Evolutionary conservation across 129 eudicot species (phyloP), one percentile per base, ranked within the genome.

Genomic region (Lactuca sativa): DNA sequence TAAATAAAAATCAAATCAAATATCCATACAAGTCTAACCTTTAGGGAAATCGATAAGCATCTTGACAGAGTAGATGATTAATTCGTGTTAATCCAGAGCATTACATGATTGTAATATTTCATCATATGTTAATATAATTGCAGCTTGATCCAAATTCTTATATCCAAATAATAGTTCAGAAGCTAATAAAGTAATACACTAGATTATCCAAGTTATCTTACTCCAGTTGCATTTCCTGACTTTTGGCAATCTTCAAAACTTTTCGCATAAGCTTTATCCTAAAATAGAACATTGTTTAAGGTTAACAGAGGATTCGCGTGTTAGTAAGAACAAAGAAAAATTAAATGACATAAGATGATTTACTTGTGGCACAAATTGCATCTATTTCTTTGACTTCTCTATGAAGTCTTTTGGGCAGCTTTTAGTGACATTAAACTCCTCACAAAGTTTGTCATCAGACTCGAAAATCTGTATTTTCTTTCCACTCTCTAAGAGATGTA

Each of bases 1-100:
- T 13, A 48, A 37, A 17, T 5, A 52, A 2, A 10, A 15, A 32
- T 17, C 9, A 10, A 41, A 36, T 3, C 21, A 18, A 18, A 1
- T 34, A 48, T 43, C 34, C 31, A 18, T 18, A 68, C 56, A 60
- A 56, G 64, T 74, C 31, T 65, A 79, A 87, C 95, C 95, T 87
- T 65, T 80, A 33, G 87, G 87, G 66, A 74, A 87, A 49, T 87
- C 87, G 14, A 62, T 74, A 34, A 87, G 85, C 64, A 84, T 73
- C 82, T 79, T 87, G 74, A 84, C 79, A 48, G 90, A 87, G 69
- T 74, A 79, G 82, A 80, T 84, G 75, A 87, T 81, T 55, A 87
- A 80, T 65, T 87, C 95, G 71, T 87, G 95, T 74, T 87, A 87
- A 74, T 87, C 90, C 66, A 87, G 79, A 47, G 95, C 95, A 80